phyloP scores from a whole-genome alignment of 129 eudicot species.

The Erigeron canadensis region DNA sequence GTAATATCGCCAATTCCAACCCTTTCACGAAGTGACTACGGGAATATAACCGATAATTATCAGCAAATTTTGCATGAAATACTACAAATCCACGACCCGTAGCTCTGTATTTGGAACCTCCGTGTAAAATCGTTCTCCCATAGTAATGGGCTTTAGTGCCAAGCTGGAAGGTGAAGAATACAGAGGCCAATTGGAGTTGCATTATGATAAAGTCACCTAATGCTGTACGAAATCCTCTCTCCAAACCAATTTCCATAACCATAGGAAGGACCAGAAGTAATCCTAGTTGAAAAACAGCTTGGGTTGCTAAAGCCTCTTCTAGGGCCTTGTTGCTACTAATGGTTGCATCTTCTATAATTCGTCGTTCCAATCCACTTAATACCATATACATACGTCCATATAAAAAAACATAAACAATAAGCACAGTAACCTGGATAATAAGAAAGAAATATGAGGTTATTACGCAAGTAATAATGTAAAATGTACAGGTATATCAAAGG shows the following conservation, averaged over 20 bases:
- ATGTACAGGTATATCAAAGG: constrained; percentile 2
- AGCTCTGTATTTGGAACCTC: constrained; percentile 91
- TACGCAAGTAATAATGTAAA: constrained; percentile 15
- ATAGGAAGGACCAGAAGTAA: constrained; percentile 80
- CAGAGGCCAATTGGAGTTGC: constrained; percentile 93
- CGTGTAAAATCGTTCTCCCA: constrained; percentile 85
- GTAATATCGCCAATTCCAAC: constrained; percentile 64
- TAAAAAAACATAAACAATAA: constrained; percentile 67
- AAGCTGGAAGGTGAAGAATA: constrained; percentile 88
- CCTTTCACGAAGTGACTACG: constrained; percentile 97
- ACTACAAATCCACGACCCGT: constrained; percentile 98
- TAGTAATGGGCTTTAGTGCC: constrained; percentile 92
- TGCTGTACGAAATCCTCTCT: constrained; percentile 89
- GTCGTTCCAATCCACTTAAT: constrained; percentile 78
- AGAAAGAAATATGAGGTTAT: constrained; percentile 13
- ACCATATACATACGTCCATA: constrained; percentile 91
- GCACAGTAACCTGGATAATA: constrained; percentile 75
- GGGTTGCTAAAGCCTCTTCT: constrained; percentile 84
- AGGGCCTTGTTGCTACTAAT: constrained; percentile 52
- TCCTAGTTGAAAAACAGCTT: constrained; percentile 77
- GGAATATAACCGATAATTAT: constrained; percentile 79
- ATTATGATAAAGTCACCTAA: constrained; percentile 75
- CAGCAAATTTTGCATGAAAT: constrained; percentile 88
- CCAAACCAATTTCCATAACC: constrained; percentile 95
- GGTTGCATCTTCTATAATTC: constrained; percentile 51